These are phyloP conservation scores for Fusarium robinianum DNA, from an alignment of 2,329 filamentous ascomycete species.

Conservation along the genomic window DNA sequence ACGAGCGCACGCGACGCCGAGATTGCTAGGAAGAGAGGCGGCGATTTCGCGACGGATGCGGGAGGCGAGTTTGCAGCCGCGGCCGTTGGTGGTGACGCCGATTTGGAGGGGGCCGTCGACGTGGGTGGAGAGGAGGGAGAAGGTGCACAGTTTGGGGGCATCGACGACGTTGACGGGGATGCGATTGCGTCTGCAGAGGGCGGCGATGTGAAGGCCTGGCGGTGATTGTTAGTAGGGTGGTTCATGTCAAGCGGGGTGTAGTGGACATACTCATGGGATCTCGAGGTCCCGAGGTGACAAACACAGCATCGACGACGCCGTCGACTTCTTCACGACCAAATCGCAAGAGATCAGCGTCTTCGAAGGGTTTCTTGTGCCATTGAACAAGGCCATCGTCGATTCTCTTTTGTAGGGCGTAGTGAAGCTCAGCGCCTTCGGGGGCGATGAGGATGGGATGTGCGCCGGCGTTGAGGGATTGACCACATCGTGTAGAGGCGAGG, in stretches of 20 bases:
- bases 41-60: conserved; percentile 88
- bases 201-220: conserved; percentile 68
- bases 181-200: conserved; percentile 74
- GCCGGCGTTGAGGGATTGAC: conserved; percentile 79
- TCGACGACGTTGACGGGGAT: conserved; percentile 95
- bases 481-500: conserved; percentile 81
- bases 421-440: conserved; percentile 63
- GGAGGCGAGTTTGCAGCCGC: conserved; percentile 90
- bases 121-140: conserved; percentile 86
- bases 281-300: conserved; percentile 69
- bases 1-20: conserved; percentile 77
- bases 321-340: conserved; percentile 82
- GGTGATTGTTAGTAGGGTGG: not conserved
- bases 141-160: conserved; percentile 82
- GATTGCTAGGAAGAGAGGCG: conserved; percentile 71
- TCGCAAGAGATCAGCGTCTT: conserved; percentile 71
- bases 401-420: conserved; percentile 62
- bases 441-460: conserved; percentile 81
- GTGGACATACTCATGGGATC: conserved; percentile 46
- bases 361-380: conserved; percentile 69
- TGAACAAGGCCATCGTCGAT: conserved; percentile 68
- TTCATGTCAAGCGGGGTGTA: not conserved
- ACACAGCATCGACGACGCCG: conserved; percentile 85
- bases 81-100: conserved; percentile 92
- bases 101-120: conserved; percentile 91